phyloP scores from a whole-genome alignment of 139 green algal genomes.

The Chlorella ohadii region DNA sequence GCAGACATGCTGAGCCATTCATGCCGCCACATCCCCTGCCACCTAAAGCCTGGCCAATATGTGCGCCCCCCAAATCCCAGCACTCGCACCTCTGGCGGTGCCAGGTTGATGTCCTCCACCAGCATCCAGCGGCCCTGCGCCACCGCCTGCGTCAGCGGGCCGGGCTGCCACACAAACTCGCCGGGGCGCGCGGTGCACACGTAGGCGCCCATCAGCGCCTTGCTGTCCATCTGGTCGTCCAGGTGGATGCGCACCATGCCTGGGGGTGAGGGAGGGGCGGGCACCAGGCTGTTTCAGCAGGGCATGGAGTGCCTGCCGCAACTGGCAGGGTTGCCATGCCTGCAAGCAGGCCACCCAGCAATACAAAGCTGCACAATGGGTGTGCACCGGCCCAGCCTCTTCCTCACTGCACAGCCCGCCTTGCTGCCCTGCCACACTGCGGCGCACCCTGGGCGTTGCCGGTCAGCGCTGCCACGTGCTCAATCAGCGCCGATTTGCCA shows the following conservation, averaged over 20 bases:
- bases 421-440: too few relatives aligned
- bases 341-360: too few relatives aligned
- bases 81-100: constrained; percentile 76
- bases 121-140: constrained; percentile 90
- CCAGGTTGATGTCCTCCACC: constrained; percentile 95
- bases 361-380: too few relatives aligned
- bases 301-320: too few relatives aligned
- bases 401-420: too few relatives aligned
- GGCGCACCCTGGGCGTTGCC: constrained; percentile 61
- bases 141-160: constrained; percentile 91
- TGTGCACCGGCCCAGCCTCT: too few relatives aligned
- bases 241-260: constrained; percentile 87
- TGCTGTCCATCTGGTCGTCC: constrained; percentile 97
- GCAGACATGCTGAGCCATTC: too few relatives aligned
- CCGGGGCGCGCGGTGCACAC: constrained; percentile 89
- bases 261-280: not conserved
- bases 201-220: constrained; percentile 95
- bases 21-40: too few relatives aligned
- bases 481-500: constrained; percentile 89
- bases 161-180: constrained; percentile 96
- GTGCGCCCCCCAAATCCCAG: too few relatives aligned
- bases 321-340: too few relatives aligned
- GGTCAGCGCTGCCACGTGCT: constrained; percentile 80
- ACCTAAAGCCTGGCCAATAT: too few relatives aligned
- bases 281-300: not conserved